A percentile compares a stretch with the other conserved stretches of the same genome.
Evolutionary conservation across 208 protist genomes (phyloP).

Genomic region (Trypanosoma rangeli): DNA sequence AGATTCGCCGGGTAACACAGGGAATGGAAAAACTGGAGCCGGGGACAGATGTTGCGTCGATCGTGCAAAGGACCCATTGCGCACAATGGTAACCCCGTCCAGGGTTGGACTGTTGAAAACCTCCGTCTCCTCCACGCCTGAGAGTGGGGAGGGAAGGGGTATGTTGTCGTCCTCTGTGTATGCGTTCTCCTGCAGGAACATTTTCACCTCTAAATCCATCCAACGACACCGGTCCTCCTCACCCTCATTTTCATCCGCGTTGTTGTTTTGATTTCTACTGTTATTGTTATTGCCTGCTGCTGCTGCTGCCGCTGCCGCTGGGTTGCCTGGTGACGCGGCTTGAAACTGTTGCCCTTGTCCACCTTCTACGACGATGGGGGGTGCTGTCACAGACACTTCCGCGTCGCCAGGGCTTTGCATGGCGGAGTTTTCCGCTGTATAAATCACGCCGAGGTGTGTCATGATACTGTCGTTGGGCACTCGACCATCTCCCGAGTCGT

Average conservation of each 20-base stretch:
- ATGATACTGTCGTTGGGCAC: slow-evolving; percentile 20
- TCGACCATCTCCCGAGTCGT: slow-evolving; percentile 1
- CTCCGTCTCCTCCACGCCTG: background rate
- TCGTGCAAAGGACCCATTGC: slow-evolving; percentile 16
- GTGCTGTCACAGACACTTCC: background rate
- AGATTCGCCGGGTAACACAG: background rate
- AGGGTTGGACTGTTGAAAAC: slow-evolving; percentile 1
- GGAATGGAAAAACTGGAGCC: background rate
- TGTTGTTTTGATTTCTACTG: slow-evolving; percentile 2
- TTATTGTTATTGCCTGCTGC: slow-evolving; percentile 1
- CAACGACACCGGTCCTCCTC: slow-evolving; percentile 11
- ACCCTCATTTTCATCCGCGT: background rate
- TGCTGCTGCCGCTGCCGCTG: background rate
- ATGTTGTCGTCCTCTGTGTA: slow-evolving; percentile 22
- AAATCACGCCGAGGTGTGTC: slow-evolving; percentile 1
- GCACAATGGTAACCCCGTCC: slow-evolving; percentile 18
- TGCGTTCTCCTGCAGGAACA: slow-evolving; percentile 21
- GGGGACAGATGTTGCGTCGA: background rate
- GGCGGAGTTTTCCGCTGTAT: background rate
- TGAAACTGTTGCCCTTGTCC: background rate
- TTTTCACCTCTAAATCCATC: slow-evolving; percentile 24
- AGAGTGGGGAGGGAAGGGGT: slow-evolving; percentile 9
- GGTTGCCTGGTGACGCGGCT: background rate
- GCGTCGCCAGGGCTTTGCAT: slow-evolving; percentile 2
- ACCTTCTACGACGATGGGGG: background rate